Conservation (phyloP, 352 stramenopile genomes). For the Phytophthora idaei region DNA sequence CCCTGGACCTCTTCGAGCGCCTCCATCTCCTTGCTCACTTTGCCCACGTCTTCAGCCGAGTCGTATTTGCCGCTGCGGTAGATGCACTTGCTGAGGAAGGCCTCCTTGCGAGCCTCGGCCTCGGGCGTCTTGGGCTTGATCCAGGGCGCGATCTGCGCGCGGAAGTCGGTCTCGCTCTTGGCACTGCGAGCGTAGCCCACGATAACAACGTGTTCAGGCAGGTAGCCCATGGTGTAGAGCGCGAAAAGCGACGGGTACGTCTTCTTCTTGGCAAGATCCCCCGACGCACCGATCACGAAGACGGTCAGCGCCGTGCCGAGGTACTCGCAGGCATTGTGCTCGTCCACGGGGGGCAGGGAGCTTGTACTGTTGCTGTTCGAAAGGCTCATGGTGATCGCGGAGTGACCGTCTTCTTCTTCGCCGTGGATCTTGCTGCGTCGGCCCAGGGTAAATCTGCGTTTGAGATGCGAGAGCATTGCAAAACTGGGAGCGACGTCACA, state of each 20-base stretch:
- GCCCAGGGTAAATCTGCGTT: constrained; percentile 46
- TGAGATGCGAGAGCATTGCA: constrained; percentile 52
- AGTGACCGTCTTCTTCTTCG: constrained; percentile 30
- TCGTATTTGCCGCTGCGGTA: constrained; percentile 86
- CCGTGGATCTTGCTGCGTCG: constrained; percentile 45
- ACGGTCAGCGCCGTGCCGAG: constrained; percentile 73
- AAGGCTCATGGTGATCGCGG: constrained; percentile 39
- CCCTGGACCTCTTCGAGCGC: constrained; percentile 59
- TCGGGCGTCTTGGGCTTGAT: constrained; percentile 64
- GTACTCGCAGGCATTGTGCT: constrained; percentile 73
- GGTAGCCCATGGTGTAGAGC: constrained; percentile 79
- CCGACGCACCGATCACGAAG: constrained; percentile 88
- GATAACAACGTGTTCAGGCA: constrained; percentile 85
- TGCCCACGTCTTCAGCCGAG: constrained; percentile 78
- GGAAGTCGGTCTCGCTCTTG: constrained; percentile 89
- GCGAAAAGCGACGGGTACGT: constrained; percentile 93
- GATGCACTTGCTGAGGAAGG: constrained; percentile 79
- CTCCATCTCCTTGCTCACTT: constrained; percentile 77
- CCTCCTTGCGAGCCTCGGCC: constrained; percentile 61
- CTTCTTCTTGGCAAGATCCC: constrained; percentile 92
- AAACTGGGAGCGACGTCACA: constrained; percentile 20
- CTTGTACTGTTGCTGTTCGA: constrained; percentile 30
- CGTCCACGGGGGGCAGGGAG: constrained; percentile 33
- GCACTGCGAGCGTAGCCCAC: constrained; percentile 84
- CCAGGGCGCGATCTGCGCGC: constrained; percentile 67